Percentiles rank a stretch among this genome's conserved stretches.
phyloP scores from a whole-genome alignment of 805 yeast species.

The Candida orba region DNA sequence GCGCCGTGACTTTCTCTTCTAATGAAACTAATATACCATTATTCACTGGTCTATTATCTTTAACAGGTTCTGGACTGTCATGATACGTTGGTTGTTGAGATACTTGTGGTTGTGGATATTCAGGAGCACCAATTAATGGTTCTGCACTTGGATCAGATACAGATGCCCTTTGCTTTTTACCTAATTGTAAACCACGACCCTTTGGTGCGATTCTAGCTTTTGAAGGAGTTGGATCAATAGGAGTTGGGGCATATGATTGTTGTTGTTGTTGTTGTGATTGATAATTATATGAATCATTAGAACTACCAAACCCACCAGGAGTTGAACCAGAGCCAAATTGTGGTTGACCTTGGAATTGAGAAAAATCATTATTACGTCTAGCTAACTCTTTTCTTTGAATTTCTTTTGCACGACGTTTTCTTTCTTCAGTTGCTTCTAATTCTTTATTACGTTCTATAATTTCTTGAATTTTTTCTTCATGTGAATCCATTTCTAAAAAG shows the following conservation, averaged over 20 bases:
- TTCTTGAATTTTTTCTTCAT: conserved; percentile 97
- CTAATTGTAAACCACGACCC: conserved; percentile 75
- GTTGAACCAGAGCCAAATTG: conserved; percentile 6
- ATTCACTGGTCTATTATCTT: conserved; percentile 35
- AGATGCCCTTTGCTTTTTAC: conserved; percentile 34
- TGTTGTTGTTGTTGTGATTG: conserved; percentile 8
- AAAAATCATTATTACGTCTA: conserved; percentile 34
- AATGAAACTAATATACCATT: conserved; percentile 75
- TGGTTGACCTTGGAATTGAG: conserved; percentile 2
- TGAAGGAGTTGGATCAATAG: conserved; percentile 16
- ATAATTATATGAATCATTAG: conserved; percentile 9
- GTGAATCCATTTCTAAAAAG: conserved; percentile 94
- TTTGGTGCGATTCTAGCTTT: conserved; percentile 33
- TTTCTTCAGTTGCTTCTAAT: conserved; percentile 92
- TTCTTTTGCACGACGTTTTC: conserved; percentile 91
- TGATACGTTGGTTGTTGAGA: conserved; percentile 12
- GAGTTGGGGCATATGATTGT: conserved; percentile 18
- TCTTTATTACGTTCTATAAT: conserved; percentile 96
- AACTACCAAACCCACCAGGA: conserved; percentile 4
- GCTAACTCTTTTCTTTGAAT: conserved; percentile 75
- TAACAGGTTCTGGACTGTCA: conserved; percentile 7
- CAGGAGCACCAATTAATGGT: conserved; percentile 26
- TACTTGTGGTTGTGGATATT: conserved; percentile 17
- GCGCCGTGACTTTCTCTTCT: conserved; percentile 72
- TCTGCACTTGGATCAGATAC: conserved; percentile 18